A percentile compares a stretch with the other conserved stretches of the same genome.
Evolutionary conservation across 768 basidiomycete genomes (phyloP).

Genomic region (Hypsizygus marmoreus): DNA sequence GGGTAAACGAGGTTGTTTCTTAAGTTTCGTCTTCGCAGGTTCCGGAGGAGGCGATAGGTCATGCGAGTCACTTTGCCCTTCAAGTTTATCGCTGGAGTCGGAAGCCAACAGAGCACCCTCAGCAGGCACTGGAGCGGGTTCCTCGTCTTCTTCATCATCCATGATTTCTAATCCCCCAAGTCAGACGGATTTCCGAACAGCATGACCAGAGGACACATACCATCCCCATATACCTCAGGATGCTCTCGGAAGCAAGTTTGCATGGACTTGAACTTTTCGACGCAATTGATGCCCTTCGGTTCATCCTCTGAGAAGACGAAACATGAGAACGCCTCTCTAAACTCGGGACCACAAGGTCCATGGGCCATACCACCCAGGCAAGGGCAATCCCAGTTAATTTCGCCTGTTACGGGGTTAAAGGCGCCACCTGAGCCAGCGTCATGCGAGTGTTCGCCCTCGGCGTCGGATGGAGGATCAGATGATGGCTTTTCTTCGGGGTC

Average conservation of each 20-base stretch:
- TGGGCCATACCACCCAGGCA: slow-evolving; percentile 99
- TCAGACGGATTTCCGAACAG: slow-evolving; percentile 4
- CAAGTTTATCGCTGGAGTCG: slow-evolving; percentile 1
- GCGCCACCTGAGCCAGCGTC: slow-evolving; percentile 47
- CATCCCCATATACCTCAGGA: slow-evolving; percentile 94
- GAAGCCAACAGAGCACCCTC: slow-evolving; percentile 13
- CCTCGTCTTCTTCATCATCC: slow-evolving; percentile 65
- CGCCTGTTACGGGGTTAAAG: slow-evolving; percentile 94
- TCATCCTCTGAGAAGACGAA: slow-evolving; percentile 94
- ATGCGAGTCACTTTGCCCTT: not conserved
- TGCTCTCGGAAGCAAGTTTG: slow-evolving; percentile 96
- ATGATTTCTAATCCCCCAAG: slow-evolving; percentile 53
- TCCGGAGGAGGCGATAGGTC: not conserved
- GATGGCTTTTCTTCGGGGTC: not conserved
- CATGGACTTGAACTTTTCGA: slow-evolving; percentile 97
- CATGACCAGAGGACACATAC: slow-evolving; percentile 46
- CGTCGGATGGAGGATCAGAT: not conserved
- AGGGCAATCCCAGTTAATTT: slow-evolving; percentile 99
- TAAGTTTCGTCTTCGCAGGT: slow-evolving; percentile 1
- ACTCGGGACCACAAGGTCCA: slow-evolving; percentile 92
- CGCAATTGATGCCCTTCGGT: slow-evolving; percentile 96
- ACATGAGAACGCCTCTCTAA: slow-evolving; percentile 95
- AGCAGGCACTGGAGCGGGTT: slow-evolving; percentile 14
- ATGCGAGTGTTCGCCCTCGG: slow-evolving; percentile 9
- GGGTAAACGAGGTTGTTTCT: slow-evolving; percentile 1